Base-by-base conservation (phyloP, 2,329 filamentous ascomycete species). In the Venturia aucupariae region DNA sequence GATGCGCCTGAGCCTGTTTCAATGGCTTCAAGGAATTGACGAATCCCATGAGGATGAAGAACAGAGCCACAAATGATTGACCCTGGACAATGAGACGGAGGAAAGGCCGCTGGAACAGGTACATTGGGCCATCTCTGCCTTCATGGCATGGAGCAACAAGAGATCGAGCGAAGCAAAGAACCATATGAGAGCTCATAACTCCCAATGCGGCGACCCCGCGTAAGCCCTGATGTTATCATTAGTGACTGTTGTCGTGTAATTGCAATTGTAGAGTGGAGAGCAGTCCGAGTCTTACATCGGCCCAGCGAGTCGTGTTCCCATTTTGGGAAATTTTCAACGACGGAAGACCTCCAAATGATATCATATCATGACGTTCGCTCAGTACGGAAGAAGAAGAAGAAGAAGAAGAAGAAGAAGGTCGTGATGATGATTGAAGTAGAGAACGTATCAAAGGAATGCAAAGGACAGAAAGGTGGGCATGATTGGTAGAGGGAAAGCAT, bases 41-140 rank as follows among this genome's bases (percentile, higher is more conserved):
- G 63, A 71, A 73, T 59, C 71, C 71, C 35, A 70, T 72, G 22
- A 73, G 69, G 13, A 73, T 65, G 61, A 72, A 72, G 59, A 73
- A 73, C 7, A 73, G 66, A 13, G 71, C 69, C 27, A 73, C 69
- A 4, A 68, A 69, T 32, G 65, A 65, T 30, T 70, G 68, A 11
- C 71, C 71, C 30, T 59, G 42, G 19, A 61, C 67, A 10, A 66
- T 64, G 30, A 73, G 68, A 60, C 71, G 68, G 22, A 73, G 41
- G 27, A 73, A 67, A 5, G 71, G 71, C 11, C 69, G 67, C 35
- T 73, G 71, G 51, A 71, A 72, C 3, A 73, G 32, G 10, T 38
- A 64, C 3, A 67, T 65, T 0, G 64, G 22, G 6, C 67, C 68
- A 46, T 69, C 65, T 44, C 68, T 67, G 24, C 65, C 64, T 15